These are phyloP conservation scores for Epichloe glyceriae DNA, from an alignment of 2,329 filamentous ascomycete genomes.

Conservation along the genomic window DNA sequence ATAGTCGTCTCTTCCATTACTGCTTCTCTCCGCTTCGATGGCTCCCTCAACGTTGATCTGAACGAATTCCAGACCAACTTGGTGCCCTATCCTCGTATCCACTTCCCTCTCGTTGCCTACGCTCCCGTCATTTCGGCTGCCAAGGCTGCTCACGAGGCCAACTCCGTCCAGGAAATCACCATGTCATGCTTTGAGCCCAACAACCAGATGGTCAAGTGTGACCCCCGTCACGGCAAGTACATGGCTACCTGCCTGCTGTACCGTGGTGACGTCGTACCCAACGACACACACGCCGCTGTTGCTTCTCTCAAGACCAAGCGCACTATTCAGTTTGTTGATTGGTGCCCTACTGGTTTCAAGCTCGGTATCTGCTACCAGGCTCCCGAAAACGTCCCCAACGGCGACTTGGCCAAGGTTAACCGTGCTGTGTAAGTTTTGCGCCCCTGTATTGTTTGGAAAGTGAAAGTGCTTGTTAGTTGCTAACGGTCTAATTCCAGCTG, in stretches of 20 bases:
- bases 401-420: constrained; percentile 94
- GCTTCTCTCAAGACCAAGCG: constrained; percentile 98
- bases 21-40: constrained; percentile 94
- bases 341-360: constrained; percentile 99
- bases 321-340: constrained; percentile 98
- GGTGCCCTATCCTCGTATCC: constrained; percentile 96
- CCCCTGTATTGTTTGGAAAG: not conserved
- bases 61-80: constrained; percentile 99
- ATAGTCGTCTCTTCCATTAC: constrained; percentile 95
- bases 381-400: constrained; percentile 89
- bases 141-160: constrained; percentile 95
- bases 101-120: constrained; percentile 97
- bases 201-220: constrained; percentile 99
- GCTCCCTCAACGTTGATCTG: constrained; percentile 95
- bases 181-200: constrained; percentile 99
- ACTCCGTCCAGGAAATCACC: constrained; percentile 96
- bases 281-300: constrained; percentile 85
- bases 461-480: constrained; percentile 3
- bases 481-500: constrained; percentile 41
- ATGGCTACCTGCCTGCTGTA: constrained; percentile 98
- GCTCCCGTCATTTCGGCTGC: constrained; percentile 86
- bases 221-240: constrained; percentile 98
- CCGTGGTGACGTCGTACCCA: constrained; percentile 94
- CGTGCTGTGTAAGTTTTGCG: constrained; percentile 72
- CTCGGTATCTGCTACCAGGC: constrained; percentile 99